A percentile compares a stretch with the other conserved stretches of the same genome.
phyloP scores from a whole-genome alignment of 176 grass and related monocot species.

The Oryza glaberrima region DNA sequence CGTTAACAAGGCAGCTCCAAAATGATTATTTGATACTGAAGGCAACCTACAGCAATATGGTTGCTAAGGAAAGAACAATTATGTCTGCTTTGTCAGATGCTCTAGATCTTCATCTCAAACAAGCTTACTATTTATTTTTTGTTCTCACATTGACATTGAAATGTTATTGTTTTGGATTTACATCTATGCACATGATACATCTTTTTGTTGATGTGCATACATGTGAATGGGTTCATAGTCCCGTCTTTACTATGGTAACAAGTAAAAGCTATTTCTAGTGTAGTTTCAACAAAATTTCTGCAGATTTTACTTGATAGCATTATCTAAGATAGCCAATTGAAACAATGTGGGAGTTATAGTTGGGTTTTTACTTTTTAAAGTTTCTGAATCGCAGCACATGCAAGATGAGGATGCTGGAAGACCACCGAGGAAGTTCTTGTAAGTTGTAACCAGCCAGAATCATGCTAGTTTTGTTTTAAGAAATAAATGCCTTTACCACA shows the following conservation, averaged over 20 bases:
- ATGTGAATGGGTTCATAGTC: not conserved
- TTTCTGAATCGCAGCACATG: constrained; percentile 32
- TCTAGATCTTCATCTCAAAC: not conserved
- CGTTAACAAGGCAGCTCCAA: not conserved
- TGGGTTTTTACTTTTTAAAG: constrained; percentile 9
- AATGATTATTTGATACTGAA: not conserved
- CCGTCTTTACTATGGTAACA: not conserved
- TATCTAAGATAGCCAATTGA: not conserved
- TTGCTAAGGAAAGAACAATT: not conserved
- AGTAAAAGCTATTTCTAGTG: not conserved
- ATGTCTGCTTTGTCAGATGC: not conserved
- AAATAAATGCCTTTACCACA: constrained; percentile 15
- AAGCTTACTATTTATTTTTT: not conserved
- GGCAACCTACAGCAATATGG: not conserved
- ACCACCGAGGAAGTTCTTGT: constrained; percentile 36
- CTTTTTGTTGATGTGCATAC: not conserved
- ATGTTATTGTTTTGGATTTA: not conserved
- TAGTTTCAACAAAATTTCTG: not conserved
- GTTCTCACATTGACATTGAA: not conserved
- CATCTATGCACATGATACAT: not conserved
- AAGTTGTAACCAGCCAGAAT: constrained; percentile 10
- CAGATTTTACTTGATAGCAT: constrained; percentile 8
- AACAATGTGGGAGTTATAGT: constrained; percentile 1
- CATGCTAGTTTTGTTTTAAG: constrained; percentile 7
- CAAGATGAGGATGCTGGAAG: constrained; percentile 49